Evolutionary conservation across 208 protist genomes (phyloP).

Genomic region (Zelonia costaricensis): DNA sequence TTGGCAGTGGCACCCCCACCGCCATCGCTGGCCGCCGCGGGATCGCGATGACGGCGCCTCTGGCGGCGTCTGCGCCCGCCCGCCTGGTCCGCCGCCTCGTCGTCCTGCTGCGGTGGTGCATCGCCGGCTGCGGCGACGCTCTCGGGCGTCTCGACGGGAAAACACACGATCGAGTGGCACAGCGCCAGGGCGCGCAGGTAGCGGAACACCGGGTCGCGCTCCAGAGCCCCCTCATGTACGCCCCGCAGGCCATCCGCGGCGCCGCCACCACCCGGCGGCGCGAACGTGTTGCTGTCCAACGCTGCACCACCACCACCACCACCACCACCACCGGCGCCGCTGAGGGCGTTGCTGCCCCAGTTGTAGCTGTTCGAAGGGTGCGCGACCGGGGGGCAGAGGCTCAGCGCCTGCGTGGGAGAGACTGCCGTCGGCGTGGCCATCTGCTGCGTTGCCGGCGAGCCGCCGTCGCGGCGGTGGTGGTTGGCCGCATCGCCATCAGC

Average conservation of each 20-base stretch:
- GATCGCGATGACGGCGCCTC: neutral
- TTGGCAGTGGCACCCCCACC: neutral
- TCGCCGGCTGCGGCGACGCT: neutral
- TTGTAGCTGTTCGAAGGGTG: neutral
- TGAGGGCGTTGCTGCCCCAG: neutral
- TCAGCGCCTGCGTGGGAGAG: no score
- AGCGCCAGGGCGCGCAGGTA: constrained; percentile 72
- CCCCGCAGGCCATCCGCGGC: constrained; percentile 1
- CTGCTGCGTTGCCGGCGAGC: no score
- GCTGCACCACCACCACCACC: no score
- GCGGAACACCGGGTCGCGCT: constrained; percentile 47
- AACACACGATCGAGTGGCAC: constrained; percentile 86
- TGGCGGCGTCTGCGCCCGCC: neutral
- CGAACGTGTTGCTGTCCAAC: no score
- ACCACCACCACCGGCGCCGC: neutral
- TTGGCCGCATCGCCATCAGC: no score
- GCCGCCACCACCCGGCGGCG: neutral
- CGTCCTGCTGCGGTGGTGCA: neutral
- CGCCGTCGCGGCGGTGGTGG: neutral
- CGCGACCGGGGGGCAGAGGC: neutral
- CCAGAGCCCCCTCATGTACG: constrained; percentile 41
- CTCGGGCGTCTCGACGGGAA: constrained; percentile 25
- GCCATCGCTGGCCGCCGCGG: neutral
- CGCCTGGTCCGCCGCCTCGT: neutral
- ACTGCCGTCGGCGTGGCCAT: no score